Conservation (phyloP, 805 yeast genomes). For the Cyberlindnera sargentensis region DNA sequence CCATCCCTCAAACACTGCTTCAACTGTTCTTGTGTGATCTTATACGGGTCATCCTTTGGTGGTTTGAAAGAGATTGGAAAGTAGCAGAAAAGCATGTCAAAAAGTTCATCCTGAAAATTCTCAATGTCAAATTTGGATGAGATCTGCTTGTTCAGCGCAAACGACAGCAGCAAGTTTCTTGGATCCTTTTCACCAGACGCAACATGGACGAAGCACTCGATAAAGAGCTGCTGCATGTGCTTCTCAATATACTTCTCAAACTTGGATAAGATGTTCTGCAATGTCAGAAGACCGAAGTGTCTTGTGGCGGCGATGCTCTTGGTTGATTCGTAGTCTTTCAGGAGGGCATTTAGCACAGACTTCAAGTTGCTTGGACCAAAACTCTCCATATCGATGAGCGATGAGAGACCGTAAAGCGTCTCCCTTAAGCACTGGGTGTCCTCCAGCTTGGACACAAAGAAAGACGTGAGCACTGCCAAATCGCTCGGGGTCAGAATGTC, state of each 20-base stretch:
- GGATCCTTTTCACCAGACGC: conserved; percentile 95
- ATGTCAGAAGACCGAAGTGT: conserved; percentile 46
- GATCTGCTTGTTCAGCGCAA: conserved; percentile 39
- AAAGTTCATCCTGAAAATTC: conserved; percentile 55
- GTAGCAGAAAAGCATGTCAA: conserved; percentile 88
- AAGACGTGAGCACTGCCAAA: conserved; percentile 35
- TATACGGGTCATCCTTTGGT: conserved; percentile 83
- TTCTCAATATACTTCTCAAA: conserved; percentile 20
- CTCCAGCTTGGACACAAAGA: conserved; percentile 58
- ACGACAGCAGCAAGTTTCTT: conserved; percentile 68
- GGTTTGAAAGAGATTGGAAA: conserved; percentile 95
- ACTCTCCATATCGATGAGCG: conserved; percentile 45
- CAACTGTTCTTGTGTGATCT: conserved; percentile 68
- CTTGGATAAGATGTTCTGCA: conserved; percentile 30
- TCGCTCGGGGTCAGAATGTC: conserved; percentile 32
- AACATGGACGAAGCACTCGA: conserved; percentile 54
- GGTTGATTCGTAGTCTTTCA: conserved; percentile 44
- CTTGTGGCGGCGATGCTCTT: conserved; percentile 58
- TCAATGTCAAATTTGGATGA: conserved; percentile 52
- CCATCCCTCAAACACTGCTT: conserved; percentile 55
- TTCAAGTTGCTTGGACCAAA: conserved; percentile 32
- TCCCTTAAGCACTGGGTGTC: conserved; percentile 51
- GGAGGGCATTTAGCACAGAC: conserved; percentile 31
- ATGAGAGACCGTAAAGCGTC: conserved; percentile 45
- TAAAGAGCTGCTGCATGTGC: conserved; percentile 32